phyloP scores from a whole-genome alignment of 78 protist species.

The Cavenderia fasciculata region DNA sequence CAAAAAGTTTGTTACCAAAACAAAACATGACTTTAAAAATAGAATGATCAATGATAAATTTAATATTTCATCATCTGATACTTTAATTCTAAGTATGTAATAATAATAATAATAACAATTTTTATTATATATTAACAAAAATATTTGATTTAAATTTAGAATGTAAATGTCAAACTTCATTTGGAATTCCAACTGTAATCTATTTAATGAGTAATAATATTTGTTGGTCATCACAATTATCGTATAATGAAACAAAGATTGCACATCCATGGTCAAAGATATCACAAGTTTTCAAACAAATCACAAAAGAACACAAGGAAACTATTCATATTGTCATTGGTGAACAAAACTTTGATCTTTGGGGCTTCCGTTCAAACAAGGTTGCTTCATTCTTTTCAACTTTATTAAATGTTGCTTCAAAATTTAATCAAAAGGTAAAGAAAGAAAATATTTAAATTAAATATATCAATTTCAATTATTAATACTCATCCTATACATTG shows the following conservation, averaged over 20 bases:
- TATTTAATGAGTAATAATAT: slow-evolving; percentile 20
- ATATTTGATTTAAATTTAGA: not conserved
- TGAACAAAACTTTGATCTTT: slow-evolving; percentile 1
- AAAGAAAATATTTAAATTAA: slow-evolving; percentile 3
- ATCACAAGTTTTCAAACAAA: not conserved
- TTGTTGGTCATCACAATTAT: slow-evolving; percentile 5
- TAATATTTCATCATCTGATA: not conserved
- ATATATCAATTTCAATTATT: not conserved
- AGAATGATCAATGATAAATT: slow-evolving; percentile 9
- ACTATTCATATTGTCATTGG: not conserved
- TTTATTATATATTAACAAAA: not conserved
- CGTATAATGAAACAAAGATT: slow-evolving; percentile 27
- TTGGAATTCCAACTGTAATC: slow-evolving; percentile 23
- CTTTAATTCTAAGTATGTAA: not conserved
- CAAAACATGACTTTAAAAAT: not conserved
- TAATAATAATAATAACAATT: too few relatives aligned
- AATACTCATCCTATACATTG: not conserved
- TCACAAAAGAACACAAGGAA: not conserved
- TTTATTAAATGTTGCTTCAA: not conserved
- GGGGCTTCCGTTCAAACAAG: not conserved
- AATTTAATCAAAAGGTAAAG: too few relatives aligned
- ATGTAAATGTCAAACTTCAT: slow-evolving; percentile 25
- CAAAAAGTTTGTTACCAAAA: not conserved
- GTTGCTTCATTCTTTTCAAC: not conserved
- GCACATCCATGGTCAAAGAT: not conserved